A percentile compares a stretch with the other conserved stretches of the same genome.
Conservation (phyloP, 208 protist genomes). For the Endotrypanum monterogeii region DNA sequence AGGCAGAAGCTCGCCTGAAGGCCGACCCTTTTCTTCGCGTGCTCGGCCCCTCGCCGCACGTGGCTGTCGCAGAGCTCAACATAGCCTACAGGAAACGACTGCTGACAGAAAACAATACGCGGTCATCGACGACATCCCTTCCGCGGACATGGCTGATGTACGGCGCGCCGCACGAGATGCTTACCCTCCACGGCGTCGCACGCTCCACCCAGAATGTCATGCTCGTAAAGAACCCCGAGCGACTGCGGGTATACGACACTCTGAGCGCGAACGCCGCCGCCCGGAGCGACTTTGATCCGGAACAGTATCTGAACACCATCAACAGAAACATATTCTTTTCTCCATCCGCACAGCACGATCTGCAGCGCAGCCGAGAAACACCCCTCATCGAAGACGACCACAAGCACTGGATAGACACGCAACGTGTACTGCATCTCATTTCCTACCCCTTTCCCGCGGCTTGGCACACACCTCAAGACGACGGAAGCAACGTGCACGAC, state of each 20-base stretch:
- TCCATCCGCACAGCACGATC: neutral
- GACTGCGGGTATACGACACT: constrained; percentile 7
- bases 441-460: constrained; percentile 57
- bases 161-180: constrained; percentile 48
- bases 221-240: neutral
- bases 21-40: constrained; percentile 18
- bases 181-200: constrained; percentile 42
- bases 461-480: constrained; percentile 66
- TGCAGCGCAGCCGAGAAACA: neutral
- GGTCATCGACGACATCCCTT: constrained; percentile 13
- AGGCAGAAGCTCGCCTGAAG: neutral
- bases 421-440: constrained; percentile 81
- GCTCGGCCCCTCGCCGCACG: constrained; percentile 14
- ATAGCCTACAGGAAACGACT: constrained; percentile 1
- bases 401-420: constrained; percentile 74
- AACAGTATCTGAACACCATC: neutral
- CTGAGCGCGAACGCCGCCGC: neutral
- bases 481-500: constrained; percentile 53
- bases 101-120: constrained; percentile 1
- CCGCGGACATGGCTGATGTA: constrained; percentile 49
- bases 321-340: constrained; percentile 34
- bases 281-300: constrained; percentile 5
- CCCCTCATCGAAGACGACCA: constrained; percentile 69
- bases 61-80: constrained; percentile 13
- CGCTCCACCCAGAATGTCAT: neutral